Conservation (phyloP, 192 early-diverging fungal genomes). For the Phlyctochytrium bullatum region DNA sequence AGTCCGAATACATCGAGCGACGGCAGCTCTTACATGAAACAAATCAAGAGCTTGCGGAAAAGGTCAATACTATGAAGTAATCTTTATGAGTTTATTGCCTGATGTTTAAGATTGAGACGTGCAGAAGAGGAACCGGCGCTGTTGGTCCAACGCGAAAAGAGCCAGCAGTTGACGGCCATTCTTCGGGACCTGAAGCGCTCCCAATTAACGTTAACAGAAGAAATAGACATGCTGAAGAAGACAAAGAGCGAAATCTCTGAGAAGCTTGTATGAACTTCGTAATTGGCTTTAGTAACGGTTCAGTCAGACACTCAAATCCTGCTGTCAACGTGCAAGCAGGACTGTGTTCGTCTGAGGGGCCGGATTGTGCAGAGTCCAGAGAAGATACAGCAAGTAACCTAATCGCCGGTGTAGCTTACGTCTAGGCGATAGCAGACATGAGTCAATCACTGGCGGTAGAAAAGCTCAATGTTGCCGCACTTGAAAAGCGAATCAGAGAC, state of each 20-base stretch:
- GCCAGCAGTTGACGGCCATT: slow-evolving; percentile 49
- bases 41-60: slow-evolving; percentile 50
- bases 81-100: slow-evolving; percentile 25
- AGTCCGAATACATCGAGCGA: slow-evolving; percentile 44
- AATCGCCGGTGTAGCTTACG: neutral
- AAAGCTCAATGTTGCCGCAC: slow-evolving; percentile 37
- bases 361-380: slow-evolving; percentile 75
- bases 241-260: slow-evolving; percentile 57
- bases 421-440: slow-evolving; percentile 57
- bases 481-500: slow-evolving; percentile 57
- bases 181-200: slow-evolving; percentile 48
- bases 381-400: slow-evolving; percentile 60
- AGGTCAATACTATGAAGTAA: slow-evolving; percentile 50
- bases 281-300: neutral
- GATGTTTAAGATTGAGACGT: slow-evolving; percentile 35
- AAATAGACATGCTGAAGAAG: slow-evolving; percentile 45
- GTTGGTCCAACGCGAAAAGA: slow-evolving; percentile 47
- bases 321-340: slow-evolving; percentile 50
- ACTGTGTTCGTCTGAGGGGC: slow-evolving; percentile 51
- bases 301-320: slow-evolving; percentile 49
- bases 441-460: slow-evolving; percentile 39
- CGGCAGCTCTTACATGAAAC: slow-evolving; percentile 49
- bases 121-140: slow-evolving; percentile 54
- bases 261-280: slow-evolving; percentile 39
- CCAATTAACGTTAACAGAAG: slow-evolving; percentile 38